Evolutionary conservation across 2,329 filamentous ascomycete species (phyloP), one percentile per base, ranked within the genome.

Genomic region (Monosporascus sp.): DNA sequence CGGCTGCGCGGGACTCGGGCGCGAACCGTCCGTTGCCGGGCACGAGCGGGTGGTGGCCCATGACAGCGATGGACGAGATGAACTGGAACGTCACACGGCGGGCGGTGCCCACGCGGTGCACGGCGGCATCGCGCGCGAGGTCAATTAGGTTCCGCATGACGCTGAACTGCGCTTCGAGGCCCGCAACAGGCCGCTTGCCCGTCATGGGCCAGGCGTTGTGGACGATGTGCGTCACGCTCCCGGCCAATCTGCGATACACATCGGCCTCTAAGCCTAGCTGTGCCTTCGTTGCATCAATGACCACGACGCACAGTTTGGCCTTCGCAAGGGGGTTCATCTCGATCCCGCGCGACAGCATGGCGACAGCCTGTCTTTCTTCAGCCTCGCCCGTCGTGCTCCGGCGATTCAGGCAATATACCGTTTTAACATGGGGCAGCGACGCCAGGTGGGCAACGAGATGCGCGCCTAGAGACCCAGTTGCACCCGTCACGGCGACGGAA

Each of bases 121-220:
- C 48, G 1, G 68, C 63, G 7, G 67, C 64, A 0, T 71, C 68
- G 2, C 65, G 52, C 0, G 76, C 74, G 3, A 82, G 64, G 40
- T 76, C 65, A 7, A 82, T 55, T 14, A 83, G 63, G 55, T 77
- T 75, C 2, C 69, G 67, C 69, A 82, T 71, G 15, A 70, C 66
- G 4, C 70, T 60, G 48, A 80, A 70, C 56, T 79, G 76, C 0
- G 69, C 37, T 52, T 75, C 72, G 51, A 75, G 78, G 1, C 60
- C 67, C 1, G 51, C 49, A 0, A 78, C 4, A 0, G 71, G 60
- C 3, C 74, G 66, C 48, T 65, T 76, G 8, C 61, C 62, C 51
- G 67, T 75, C 76, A 80, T 79, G 1, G 72, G 73, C 76, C 77
- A 81, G 0, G 77, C 78, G 48, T 75, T 79, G 60, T 80, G 77